Evolutionary conservation across 2,329 filamentous ascomycete genomes (phyloP).

Genomic region (Penicillium hordei): DNA sequence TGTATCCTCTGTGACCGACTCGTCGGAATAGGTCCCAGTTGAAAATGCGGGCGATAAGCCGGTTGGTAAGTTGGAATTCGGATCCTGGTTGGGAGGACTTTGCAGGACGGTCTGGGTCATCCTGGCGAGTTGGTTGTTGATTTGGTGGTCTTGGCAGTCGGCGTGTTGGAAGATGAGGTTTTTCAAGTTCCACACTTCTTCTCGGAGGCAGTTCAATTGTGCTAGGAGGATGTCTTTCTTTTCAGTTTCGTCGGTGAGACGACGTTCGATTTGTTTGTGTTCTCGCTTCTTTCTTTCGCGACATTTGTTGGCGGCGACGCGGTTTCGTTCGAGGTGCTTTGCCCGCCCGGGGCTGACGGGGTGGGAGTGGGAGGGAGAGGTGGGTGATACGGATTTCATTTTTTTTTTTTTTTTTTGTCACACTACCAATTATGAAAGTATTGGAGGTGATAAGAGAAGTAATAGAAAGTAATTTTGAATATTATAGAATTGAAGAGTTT

Average conservation of each 20-base stretch:
- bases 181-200: slow-evolving; percentile 24
- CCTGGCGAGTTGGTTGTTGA: slow-evolving; percentile 19
- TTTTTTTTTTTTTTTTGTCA: neutral
- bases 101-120: slow-evolving; percentile 17
- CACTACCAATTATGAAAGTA: neutral
- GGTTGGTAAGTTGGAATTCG: neutral
- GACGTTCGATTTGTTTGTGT: slow-evolving; percentile 19
- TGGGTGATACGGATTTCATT: slow-evolving; percentile 2
- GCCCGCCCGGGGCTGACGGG: slow-evolving; percentile 8
- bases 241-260: slow-evolving; percentile 16
- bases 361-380: neutral
- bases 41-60: slow-evolving; percentile 15
- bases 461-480: neutral
- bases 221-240: slow-evolving; percentile 20
- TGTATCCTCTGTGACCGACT: slow-evolving; percentile 7
- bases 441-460: neutral
- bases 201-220: slow-evolving; percentile 15
- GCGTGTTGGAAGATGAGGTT: slow-evolving; percentile 24
- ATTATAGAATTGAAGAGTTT: neutral
- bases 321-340: slow-evolving; percentile 26
- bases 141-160: slow-evolving; percentile 19
- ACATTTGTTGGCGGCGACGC: slow-evolving; percentile 27
- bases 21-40: slow-evolving; percentile 15
- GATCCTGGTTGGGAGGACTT: neutral
- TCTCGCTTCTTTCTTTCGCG: slow-evolving; percentile 23